Base-by-base conservation (phyloP, 2,329 filamentous ascomycete genomes). In the Chaetomiaceae sp. region DNA sequence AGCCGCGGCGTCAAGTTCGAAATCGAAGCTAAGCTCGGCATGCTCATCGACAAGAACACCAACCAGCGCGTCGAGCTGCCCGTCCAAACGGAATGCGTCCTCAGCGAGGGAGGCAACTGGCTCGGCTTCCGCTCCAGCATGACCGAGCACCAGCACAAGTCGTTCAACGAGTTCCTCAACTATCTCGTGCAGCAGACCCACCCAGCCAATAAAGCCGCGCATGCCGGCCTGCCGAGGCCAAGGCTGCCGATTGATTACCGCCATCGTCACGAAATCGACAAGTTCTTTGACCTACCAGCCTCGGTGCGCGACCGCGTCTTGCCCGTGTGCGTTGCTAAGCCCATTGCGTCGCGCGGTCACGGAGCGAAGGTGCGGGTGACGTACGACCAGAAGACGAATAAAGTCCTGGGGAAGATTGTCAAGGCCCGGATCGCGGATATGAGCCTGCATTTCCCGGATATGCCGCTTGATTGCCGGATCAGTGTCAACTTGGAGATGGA, bases 401-500 rank as follows among this genome's bases (percentile, higher is more conserved):
- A 84, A 54, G 73, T 91, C 2, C 71, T 92, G 11, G 86, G 84
- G 55, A 91, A 89, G 68, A 96, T 99, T 63, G 84, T 99, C 70
- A 99, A 99, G 74, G 84, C 85, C 23, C 84, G 91, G n/a, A 78
- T 97, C 14, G 85, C 83, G 23, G 91, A 99, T 67, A 74, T 96
- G n/a, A 88, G 96, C 63, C 80, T 99, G 17, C 86, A 88, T 70
- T 87, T 90, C 62, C 92, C 94, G 0, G 75, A 76, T 46, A 81
- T 80, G 8, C 82, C 83, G 3, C 88, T 96, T 65, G 94, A 99
- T 71, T 96, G 91, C 71, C 88, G 94, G 11, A 85, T 99, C 61
- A 95, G 90, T 64, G 84, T 99, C 65, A 97, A 96, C 66, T 80
- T 99, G 2, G 95, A 99, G 81, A 91, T 95, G 81, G 81, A 86